Conservation (phyloP, 1,284 basidiomycete genomes). For the Leccinum olivaceoglutinosum region DNA sequence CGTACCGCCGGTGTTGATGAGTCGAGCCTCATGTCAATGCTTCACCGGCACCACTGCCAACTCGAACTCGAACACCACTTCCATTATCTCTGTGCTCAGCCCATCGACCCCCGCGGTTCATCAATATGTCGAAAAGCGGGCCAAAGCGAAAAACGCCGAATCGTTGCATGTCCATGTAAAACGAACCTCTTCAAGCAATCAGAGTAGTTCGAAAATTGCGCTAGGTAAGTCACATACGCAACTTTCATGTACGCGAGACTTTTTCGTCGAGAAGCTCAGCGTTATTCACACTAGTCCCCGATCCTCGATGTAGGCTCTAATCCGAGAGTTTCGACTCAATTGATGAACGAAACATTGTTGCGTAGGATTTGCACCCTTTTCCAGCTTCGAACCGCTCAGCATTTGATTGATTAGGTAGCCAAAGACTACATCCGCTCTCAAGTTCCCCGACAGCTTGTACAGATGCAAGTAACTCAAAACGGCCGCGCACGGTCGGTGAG, state of each 20-base stretch:
- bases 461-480: constrained; percentile 95
- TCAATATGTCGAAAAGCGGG: constrained; percentile 77
- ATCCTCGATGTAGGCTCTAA: constrained; percentile 78
- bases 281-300: constrained; percentile 92
- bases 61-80: too few relatives aligned
- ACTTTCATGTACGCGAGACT: constrained; percentile 98
- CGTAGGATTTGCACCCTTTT: constrained; percentile 91
- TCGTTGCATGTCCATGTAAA: constrained; percentile 44
- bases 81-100: constrained; percentile 6
- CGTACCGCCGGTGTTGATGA: too few relatives aligned
- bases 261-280: constrained; percentile 94
- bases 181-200: neutral
- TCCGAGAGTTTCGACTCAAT: neutral
- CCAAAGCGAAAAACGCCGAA: constrained; percentile 94
- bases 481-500: constrained; percentile 87
- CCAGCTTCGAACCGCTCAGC: constrained; percentile 88
- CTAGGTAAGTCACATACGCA: constrained; percentile 85
- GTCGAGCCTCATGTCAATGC: neutral
- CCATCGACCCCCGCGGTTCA: neutral
- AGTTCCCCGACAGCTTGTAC: constrained; percentile 90
- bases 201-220: neutral
- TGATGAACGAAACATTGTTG: constrained; percentile 8
- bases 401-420: constrained; percentile 92
- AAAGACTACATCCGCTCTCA: constrained; percentile 83
- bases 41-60: neutral